Evolutionary conservation across 805 yeast genomes (phyloP).

Genomic region (Pichia thaimueangensis): DNA sequence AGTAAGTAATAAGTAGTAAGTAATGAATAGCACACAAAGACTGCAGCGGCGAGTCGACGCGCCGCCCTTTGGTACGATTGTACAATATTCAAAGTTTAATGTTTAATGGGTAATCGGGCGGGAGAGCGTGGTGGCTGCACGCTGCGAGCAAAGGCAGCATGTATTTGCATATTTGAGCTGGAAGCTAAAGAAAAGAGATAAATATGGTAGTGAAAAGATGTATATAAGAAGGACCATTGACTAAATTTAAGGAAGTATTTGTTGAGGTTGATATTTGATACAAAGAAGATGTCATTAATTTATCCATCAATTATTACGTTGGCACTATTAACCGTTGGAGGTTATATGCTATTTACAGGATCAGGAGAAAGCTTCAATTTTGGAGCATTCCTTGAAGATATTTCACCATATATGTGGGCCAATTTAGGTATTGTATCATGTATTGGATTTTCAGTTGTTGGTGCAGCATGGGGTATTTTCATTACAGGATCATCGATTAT

Average conservation of each 20-base stretch:
- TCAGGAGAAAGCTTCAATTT: constrained; percentile 89
- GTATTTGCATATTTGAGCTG: too few species aligned
- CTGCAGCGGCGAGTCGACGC: neutral
- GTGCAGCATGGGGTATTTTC: constrained; percentile 99
- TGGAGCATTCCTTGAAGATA: constrained; percentile 75
- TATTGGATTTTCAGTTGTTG: constrained; percentile 90
- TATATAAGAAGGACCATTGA: too few species aligned
- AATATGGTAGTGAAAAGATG: too few species aligned
- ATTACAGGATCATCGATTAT: constrained; percentile 89
- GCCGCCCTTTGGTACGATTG: too few species aligned
- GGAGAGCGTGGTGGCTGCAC: too few species aligned
- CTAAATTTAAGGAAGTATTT: neutral
- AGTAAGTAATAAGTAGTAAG: too few species aligned
- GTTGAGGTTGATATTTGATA: too few species aligned
- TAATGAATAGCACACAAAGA: too few species aligned
- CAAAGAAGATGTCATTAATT: constrained; percentile 7
- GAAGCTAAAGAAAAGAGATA: too few species aligned
- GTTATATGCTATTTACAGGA: constrained; percentile 70
- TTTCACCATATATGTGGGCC: constrained; percentile 98
- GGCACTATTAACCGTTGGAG: constrained; percentile 14
- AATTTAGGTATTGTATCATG: constrained; percentile 81
- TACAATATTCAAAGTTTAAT: too few species aligned
- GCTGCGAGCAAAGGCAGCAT: neutral
- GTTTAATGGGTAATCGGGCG: too few species aligned
- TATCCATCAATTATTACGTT: constrained; percentile 11